Base-by-base conservation (phyloP, 129 eudicot species). In the Centaurea solstitialis region DNA sequence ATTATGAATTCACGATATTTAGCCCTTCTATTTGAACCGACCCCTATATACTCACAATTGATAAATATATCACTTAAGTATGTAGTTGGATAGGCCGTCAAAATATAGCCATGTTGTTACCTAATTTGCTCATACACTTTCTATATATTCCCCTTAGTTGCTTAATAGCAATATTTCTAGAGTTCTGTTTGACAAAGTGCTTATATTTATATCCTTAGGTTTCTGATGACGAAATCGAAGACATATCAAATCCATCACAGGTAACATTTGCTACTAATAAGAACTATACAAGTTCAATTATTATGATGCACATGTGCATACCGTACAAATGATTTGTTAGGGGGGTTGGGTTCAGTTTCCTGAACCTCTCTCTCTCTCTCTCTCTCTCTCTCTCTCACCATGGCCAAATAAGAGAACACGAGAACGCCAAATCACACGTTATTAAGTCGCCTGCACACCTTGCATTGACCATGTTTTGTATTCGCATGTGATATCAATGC, bases 191-290 rank as follows among this genome's bases (percentile, higher is more conserved):
- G 41, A 79, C 72, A n/a, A 77, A 21, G 45, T 43, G 30, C 21
- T 4, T 39, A 38, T 61, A 47, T 43, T 10, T 53, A 64, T 61
- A 47, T 37, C 10, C 68, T 79, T 79, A 92, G 97, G 83, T 82
- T 84, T 84, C 86, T 53, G 97, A 92, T 79, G 97, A 89, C 40
- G 97, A 92, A 47, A 82, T 92, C 43, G 94, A 92, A 85, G 97
- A 92, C 61, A 87, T 84, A 79, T 85, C 97, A 82, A 85, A 89
- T 84, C 37, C 90, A 75, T 86, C 90, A 41, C 72, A 86, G 92
- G 97, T 89, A 35, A 76, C 87, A 84, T 78, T 71, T 77, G 18
- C 24, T 57, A 0, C 40, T 73, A 72, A 73, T 73, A 33, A 70
- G 39, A 70, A n/a, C 5, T 71, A n/a, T 59, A 23, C 64, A 12